These are phyloP conservation scores for Microsporum canis DNA, from an alignment of 2,329 filamentous ascomycete genomes.

Conservation along the genomic window DNA sequence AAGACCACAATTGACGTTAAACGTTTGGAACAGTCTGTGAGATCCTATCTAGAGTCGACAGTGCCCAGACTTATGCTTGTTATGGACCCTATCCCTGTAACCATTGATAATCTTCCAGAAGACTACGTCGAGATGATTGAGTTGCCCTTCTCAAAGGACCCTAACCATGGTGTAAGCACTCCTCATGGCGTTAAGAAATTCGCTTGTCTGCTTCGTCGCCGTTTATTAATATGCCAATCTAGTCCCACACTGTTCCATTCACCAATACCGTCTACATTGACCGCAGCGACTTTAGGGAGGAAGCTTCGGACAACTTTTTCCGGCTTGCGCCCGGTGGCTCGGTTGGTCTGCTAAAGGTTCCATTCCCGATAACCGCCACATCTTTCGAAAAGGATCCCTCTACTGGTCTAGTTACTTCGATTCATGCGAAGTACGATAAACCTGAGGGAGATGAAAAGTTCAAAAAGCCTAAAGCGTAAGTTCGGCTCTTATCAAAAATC, in stretches of 20 bases:
- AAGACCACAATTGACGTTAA: constrained; percentile 63
- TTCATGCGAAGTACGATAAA: constrained; percentile 58
- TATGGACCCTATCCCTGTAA: constrained; percentile 65
- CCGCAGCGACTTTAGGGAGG: constrained; percentile 62
- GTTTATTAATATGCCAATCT: constrained; percentile 1
- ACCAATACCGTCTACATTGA: constrained; percentile 79
- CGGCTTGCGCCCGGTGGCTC: constrained; percentile 63
- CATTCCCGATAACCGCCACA: constrained; percentile 57
- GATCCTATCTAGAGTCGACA: constrained; percentile 73
- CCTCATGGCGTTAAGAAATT: neutral
- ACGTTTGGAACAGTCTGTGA: constrained; percentile 67
- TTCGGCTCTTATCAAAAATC: neutral
- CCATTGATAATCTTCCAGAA: constrained; percentile 63
- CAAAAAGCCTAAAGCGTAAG: constrained; percentile 58
- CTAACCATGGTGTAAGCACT: constrained; percentile 34
- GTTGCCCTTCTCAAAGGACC: constrained; percentile 70
- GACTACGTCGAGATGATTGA: constrained; percentile 54
- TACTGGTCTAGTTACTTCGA: constrained; percentile 53
- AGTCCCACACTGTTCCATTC: constrained; percentile 48
- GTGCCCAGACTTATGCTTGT: constrained; percentile 78
- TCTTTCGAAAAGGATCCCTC: constrained; percentile 56
- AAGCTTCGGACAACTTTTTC: constrained; percentile 63
- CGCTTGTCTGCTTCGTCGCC: neutral
- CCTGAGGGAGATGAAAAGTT: constrained; percentile 51
- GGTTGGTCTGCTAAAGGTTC: constrained; percentile 61